Base-by-base conservation (phyloP, 2,329 filamentous ascomycete genomes). In the Botrytis elliptica region DNA sequence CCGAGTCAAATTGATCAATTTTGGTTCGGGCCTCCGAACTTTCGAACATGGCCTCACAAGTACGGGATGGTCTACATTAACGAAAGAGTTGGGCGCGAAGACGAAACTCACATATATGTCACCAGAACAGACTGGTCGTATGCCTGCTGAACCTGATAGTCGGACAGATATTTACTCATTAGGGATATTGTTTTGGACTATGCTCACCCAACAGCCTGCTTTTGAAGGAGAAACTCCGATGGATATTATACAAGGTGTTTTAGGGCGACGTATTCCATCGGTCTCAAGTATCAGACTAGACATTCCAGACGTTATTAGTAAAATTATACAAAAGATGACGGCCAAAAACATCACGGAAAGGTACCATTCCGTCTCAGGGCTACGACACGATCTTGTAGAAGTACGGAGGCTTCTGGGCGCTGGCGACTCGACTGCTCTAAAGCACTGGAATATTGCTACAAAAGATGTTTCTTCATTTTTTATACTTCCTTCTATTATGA, bases 141-240 rank as follows among this genome's bases (percentile, higher is more conserved):
- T 98, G 88, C 93, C 94, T 4, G 94, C 93, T 5, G 95, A 98
- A 81, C 95, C 95, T 1, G 95, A 98, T 82, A 93, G 89, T 62
- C 89, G 95, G 59, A 98, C 95, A 25, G 95, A 98, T 82, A 97
- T 98, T 46, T 98, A 98, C 84, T 95, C 93, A 0, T 85, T 98
- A 1, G 95, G 95, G 6, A 91, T 98, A 57, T 83, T 98, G 1
- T 95, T 98, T 81, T 98, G 94, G 92, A 93, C 89, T 14, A 88
- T 97, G 79, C 85, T 97, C 64, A 93, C 93, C 2, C 93, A 94
- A 42, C 89, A 91, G 78, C 89, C 92, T 4, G 92, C 94, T 0
- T 97, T 96, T 77, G 91, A 92, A 52, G 95, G 93, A 16, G 87
- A 90, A 20, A 91, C 90, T 0, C 93, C 95, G 0, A 88, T 98